Percentiles rank a stretch among this genome's conserved stretches.
phyloP scores from a whole-genome alignment of 2,329 filamentous ascomycete species.

The Neopestalotiopsis sp. region DNA sequence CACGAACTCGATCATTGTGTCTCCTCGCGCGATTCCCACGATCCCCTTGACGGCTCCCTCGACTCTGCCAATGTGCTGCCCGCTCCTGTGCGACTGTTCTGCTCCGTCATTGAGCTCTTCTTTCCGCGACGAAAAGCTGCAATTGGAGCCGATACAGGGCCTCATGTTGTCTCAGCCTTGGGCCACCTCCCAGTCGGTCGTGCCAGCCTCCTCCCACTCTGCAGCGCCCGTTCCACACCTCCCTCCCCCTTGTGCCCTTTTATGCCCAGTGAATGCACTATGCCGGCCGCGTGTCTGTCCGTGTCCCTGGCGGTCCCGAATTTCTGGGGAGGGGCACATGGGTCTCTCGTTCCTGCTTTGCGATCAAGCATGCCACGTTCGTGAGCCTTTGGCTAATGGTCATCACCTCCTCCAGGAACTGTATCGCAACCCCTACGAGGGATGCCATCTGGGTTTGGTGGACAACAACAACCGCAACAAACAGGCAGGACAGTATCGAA shows the following conservation, averaged over 20 bases:
- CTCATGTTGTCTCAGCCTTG: conserved; percentile 6
- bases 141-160: not conserved
- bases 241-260: not conserved
- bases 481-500: conserved; percentile 58
- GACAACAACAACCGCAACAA: conserved; percentile 60
- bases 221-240: not conserved
- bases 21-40: conserved; percentile 26
- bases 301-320: not conserved
- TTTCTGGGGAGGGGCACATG: not conserved
- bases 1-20: conserved; percentile 27
- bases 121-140: conserved; percentile 17
- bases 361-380: not conserved
- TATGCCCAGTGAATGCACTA: not conserved
- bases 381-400: conserved; percentile 38
- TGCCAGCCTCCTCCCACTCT: conserved; percentile 11
- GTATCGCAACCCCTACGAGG: conserved; percentile 67
- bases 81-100: conserved; percentile 14
- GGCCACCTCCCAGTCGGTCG: not conserved
- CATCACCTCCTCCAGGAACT: conserved; percentile 48
- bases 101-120: conserved; percentile 12
- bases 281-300: not conserved
- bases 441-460: conserved; percentile 64
- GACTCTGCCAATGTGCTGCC: conserved; percentile 18
- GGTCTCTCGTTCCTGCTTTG: not conserved
- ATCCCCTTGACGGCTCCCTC: conserved; percentile 19